These are phyloP conservation scores for Geranomyces michiganensis DNA, from an alignment of 192 early-diverging fungal species.

Conservation along the genomic window DNA sequence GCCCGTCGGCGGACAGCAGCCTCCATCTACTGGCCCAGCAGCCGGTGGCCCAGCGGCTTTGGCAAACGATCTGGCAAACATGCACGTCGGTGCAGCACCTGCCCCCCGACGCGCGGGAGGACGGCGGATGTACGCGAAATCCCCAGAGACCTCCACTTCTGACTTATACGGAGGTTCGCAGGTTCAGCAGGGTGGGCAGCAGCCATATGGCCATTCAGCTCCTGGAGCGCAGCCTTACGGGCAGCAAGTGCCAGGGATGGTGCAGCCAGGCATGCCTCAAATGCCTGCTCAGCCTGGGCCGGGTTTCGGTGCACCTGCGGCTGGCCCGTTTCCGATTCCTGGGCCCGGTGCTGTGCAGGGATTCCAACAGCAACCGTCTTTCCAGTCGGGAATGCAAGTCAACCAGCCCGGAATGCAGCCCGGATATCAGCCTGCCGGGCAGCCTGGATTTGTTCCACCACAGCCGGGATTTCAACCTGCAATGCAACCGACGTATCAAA, in stretches of 20 bases:
- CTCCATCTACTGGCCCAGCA: neutral
- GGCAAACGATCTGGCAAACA: slow-evolving; percentile 23
- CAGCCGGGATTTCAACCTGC: slow-evolving; percentile 29
- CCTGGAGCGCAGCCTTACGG: slow-evolving; percentile 1
- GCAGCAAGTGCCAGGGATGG: neutral
- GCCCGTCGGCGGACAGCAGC: neutral
- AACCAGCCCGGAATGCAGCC: slow-evolving; percentile 9
- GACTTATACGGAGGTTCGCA: neutral
- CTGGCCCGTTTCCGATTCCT: neutral
- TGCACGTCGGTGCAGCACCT: slow-evolving; percentile 21
- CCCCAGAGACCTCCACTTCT: slow-evolving; percentile 3
- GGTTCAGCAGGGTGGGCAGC: neutral
- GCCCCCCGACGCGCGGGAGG: slow-evolving; percentile 11
- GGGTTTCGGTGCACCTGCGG: neutral
- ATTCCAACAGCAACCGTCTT: neutral
- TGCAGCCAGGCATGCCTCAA: neutral
- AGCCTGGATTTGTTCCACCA: slow-evolving; percentile 27
- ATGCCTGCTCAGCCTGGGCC: neutral
- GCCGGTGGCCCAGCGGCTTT: neutral
- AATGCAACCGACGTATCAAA: slow-evolving; percentile 10
- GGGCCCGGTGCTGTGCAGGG: neutral
- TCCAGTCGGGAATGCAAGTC: neutral
- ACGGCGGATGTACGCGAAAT: slow-evolving; percentile 25
- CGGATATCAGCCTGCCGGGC: neutral
- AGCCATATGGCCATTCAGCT: neutral